These are phyloP conservation scores for Phytophthora foliorum DNA, from an alignment of 352 stramenopile genomes.

Conservation along the genomic window DNA sequence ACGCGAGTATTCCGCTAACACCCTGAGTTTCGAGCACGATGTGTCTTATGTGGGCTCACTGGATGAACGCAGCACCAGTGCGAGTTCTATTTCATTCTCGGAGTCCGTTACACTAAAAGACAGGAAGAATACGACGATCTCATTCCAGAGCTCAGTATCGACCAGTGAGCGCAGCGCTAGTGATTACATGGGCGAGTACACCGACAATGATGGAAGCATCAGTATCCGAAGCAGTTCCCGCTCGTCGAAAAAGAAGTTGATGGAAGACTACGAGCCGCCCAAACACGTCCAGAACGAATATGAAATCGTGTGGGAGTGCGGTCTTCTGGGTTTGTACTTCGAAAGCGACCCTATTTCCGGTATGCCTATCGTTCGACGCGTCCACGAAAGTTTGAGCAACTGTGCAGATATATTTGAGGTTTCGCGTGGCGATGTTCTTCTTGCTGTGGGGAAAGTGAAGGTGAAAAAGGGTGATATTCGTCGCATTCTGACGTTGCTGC, in stretches of 20 bases:
- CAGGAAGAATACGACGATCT: constrained; percentile 62
- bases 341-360: constrained; percentile 82
- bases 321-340: constrained; percentile 86
- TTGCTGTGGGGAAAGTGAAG: constrained; percentile 79
- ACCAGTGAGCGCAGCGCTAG: constrained; percentile 66
- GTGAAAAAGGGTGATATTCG: constrained; percentile 88
- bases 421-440: constrained; percentile 79
- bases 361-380: constrained; percentile 88
- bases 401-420: constrained; percentile 90
- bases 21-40: constrained; percentile 80
- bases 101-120: constrained; percentile 61
- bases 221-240: constrained; percentile 57
- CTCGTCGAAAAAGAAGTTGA: constrained; percentile 66
- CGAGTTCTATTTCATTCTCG: constrained; percentile 58
- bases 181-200: constrained; percentile 50
- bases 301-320: constrained; percentile 90
- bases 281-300: constrained; percentile 84
- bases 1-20: constrained; percentile 81
- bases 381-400: constrained; percentile 89
- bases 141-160: constrained; percentile 60
- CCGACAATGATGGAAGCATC: constrained; percentile 58
- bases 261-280: constrained; percentile 70
- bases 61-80: constrained; percentile 55
- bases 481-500: constrained; percentile 76
- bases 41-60: constrained; percentile 82